Percentiles rank a stretch among this genome's conserved stretches.
Conservation (phyloP, 2,329 filamentous ascomycete species). For the Lizonia empirigonia region DNA sequence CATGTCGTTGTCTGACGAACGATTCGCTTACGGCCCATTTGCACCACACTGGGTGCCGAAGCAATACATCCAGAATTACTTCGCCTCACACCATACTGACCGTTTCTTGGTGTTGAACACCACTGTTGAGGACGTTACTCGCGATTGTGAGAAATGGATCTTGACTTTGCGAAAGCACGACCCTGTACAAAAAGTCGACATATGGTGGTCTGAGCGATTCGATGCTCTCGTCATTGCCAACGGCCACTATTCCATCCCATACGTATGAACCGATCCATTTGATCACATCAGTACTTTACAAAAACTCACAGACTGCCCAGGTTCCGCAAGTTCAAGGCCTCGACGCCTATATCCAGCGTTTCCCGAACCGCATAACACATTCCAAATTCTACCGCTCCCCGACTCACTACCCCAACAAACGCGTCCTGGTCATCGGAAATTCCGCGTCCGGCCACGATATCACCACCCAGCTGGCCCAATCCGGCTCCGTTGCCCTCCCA, state of each 20-base stretch:
- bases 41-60: conserved; percentile 61
- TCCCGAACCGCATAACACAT: conserved; percentile 52
- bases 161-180: conserved; percentile 58
- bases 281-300: not conserved
- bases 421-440: conserved; percentile 38
- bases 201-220: conserved; percentile 62
- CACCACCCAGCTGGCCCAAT: conserved; percentile 28
- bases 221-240: conserved; percentile 44
- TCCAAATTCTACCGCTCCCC: conserved; percentile 48
- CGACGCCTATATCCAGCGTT: conserved; percentile 62
- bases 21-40: conserved; percentile 63
- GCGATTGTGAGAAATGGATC: conserved; percentile 50
- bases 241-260: conserved; percentile 43
- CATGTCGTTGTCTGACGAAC: conserved; percentile 61
- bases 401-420: conserved; percentile 17
- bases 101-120: conserved; percentile 56
- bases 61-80: conserved; percentile 58
- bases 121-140: conserved; percentile 58
- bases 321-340: conserved; percentile 56
- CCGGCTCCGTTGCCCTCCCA: conserved; percentile 46
- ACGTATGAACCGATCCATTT: conserved; percentile 40
- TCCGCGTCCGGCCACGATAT: conserved; percentile 44
- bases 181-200: conserved; percentile 51
- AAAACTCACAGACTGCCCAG: conserved; percentile 31
- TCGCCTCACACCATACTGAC: conserved; percentile 58